Evolutionary conservation across 1,139 yeast genomes (phyloP), one percentile per base, ranked within the genome.

Genomic region (Hansenula sp.): DNA sequence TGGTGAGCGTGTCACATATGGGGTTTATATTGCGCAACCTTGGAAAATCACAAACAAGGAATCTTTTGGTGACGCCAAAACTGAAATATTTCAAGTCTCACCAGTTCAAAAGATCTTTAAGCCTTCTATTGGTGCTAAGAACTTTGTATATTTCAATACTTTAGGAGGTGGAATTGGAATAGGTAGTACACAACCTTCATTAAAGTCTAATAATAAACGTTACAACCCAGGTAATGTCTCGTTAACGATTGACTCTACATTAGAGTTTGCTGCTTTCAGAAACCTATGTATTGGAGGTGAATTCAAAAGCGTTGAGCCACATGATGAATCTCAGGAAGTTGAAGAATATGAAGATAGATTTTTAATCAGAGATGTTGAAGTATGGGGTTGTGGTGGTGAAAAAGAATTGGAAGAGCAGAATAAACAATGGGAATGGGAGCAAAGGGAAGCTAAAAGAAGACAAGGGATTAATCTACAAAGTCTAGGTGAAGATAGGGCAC

Each of bases 341-440:
- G n/a, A 58, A 48, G 47, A 47, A 21, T 86, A 71, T 58, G 97
- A 91, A 59, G 82, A 84, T 50, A 68, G 91, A 41, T 81, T 91
- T 55, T 64, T 75, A 47, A 77, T 91, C 10, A 79, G 82, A 4
- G 91, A 85, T 52, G 67, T 91, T 19, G 96, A 90, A 61, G 96
- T 89, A 0, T 87, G 95, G 93, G 98, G 98, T 0, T 75, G 89
- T 45, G 97, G 97, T 1, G 79, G 86, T 6, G 78, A 77, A 18
- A 79, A 80, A 49, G 95, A 87, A 50, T 67, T 89, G 41, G 84
- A 77, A 27, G 91, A 84, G 48, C 97, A 91, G 62, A 68, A 74
- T 45, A 78, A 77, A 55, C 78, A 77, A 50, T 85, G 96, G 94
- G 91, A 84, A 57, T 89, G 96, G 96, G 97, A 91, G 59, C 85